phyloP scores from a whole-genome alignment of 2,329 filamentous ascomycete genomes.

The Alternaria arbusti region DNA sequence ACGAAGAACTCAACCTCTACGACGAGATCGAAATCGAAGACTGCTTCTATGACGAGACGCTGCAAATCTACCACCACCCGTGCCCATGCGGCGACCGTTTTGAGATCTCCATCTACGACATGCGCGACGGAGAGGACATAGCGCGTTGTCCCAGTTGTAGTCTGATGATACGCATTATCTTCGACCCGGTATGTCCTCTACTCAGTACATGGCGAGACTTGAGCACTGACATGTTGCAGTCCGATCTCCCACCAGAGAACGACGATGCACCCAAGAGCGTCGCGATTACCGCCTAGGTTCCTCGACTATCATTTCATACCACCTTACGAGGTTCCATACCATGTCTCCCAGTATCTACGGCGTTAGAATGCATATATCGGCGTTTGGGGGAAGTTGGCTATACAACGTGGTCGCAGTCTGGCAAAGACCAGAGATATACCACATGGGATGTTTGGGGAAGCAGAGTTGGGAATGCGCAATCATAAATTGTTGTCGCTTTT shows the following conservation, averaged over 20 bases:
- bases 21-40: conserved; percentile 99
- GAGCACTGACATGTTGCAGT: conserved; percentile 24
- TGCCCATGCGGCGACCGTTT: conserved; percentile 98
- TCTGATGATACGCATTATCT: conserved; percentile 94
- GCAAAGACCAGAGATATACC: not conserved
- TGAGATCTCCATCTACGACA: conserved; percentile 83
- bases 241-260: conserved; percentile 39
- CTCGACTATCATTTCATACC: not conserved
- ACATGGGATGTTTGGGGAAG: not conserved
- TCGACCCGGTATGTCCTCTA: conserved; percentile 70
- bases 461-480: not conserved
- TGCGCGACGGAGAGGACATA: conserved; percentile 89
- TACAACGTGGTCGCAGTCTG: not conserved
- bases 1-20: conserved; percentile 71
- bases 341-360: conserved; percentile 1
- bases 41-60: conserved; percentile 86
- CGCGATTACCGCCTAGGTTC: conserved; percentile 35
- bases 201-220: not conserved
- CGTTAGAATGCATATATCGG: conserved; percentile 21
- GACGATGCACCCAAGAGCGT: conserved; percentile 29
- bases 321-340: not conserved
- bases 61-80: conserved; percentile 93
- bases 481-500: not conserved
- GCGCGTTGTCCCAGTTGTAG: conserved; percentile 98
- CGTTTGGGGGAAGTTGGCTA: conserved; percentile 10